Evolutionary conservation across 495 filamentous ascomycete genomes (phyloP).

Genomic region (Elaphomyces granulatus): DNA sequence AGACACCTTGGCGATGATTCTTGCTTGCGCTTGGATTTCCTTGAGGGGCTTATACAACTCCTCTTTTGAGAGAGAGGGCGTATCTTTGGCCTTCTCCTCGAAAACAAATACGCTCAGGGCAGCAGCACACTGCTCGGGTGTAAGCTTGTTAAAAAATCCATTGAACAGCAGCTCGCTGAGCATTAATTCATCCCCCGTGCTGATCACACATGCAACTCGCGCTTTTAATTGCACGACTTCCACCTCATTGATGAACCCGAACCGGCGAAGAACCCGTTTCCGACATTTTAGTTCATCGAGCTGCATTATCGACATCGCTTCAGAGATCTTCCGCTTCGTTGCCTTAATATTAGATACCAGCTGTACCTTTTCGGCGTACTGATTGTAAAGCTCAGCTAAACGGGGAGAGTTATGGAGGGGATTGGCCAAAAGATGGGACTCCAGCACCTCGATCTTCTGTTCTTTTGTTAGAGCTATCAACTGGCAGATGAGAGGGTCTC

Average conservation of each 20-base stretch:
- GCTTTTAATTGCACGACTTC: constrained; percentile 94
- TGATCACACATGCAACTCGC: constrained; percentile 93
- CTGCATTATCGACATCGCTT: constrained; percentile 74
- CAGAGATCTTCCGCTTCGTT: constrained; percentile 70
- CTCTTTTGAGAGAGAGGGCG: constrained; percentile 47
- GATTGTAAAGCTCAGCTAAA: constrained; percentile 64
- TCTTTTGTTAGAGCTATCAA: too few relatives aligned
- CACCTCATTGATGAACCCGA: constrained; percentile 86
- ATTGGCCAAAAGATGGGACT: constrained; percentile 77
- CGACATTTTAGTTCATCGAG: constrained; percentile 90
- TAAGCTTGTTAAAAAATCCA: constrained; percentile 91
- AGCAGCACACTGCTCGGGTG: constrained; percentile 71
- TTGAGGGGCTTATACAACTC: constrained; percentile 74
- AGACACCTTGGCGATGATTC: constrained; percentile 79
- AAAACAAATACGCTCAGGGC: constrained; percentile 88
- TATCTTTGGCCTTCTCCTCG: constrained; percentile 77
- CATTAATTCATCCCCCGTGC: constrained; percentile 80
- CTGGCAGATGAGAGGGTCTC: too few relatives aligned
- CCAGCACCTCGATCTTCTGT: constrained; percentile 88
- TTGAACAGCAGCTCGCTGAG: constrained; percentile 90
- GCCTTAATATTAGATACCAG: constrained; percentile 63
- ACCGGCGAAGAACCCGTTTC: constrained; percentile 90
- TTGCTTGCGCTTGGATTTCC: constrained; percentile 72
- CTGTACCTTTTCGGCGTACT: constrained; percentile 70
- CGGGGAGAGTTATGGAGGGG: constrained; percentile 81